Percentiles rank a stretch among this genome's conserved stretches.
These are phyloP conservation scores for Fusarium goolgardi DNA, from an alignment of 2,329 filamentous ascomycete genomes.

Conservation along the genomic window DNA sequence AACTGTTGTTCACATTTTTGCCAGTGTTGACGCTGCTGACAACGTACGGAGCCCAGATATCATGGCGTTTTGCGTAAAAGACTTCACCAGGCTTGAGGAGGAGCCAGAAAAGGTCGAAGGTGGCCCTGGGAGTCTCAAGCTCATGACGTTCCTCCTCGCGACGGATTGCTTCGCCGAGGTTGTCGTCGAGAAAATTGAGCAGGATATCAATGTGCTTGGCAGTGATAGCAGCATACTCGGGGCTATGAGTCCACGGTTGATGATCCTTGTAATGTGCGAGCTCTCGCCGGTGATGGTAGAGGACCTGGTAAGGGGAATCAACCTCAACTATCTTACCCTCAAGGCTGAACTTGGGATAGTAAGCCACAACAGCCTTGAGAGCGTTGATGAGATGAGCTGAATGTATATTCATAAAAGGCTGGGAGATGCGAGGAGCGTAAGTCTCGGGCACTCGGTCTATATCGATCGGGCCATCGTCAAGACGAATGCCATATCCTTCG, in stretches of 20 bases:
- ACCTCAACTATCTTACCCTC: slow-evolving; percentile 54
- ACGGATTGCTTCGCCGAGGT: slow-evolving; percentile 52
- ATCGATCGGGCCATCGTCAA: slow-evolving; percentile 46
- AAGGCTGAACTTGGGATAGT: slow-evolving; percentile 59
- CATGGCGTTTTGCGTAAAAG: slow-evolving; percentile 56
- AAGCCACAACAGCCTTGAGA: slow-evolving; percentile 60
- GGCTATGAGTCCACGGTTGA: slow-evolving; percentile 56
- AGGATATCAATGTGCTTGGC: slow-evolving; percentile 59
- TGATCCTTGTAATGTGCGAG: slow-evolving; percentile 56
- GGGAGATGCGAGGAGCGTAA: slow-evolving; percentile 47
- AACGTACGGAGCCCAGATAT: slow-evolving; percentile 57
- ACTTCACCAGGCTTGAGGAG: slow-evolving; percentile 60
- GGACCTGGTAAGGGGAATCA: slow-evolving; percentile 59
- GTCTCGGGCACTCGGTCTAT: slow-evolving; percentile 40
- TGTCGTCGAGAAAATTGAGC: slow-evolving; percentile 57
- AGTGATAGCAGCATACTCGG: slow-evolving; percentile 56
- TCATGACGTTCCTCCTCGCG: slow-evolving; percentile 57
- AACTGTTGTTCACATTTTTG: slow-evolving; percentile 13
- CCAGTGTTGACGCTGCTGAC: slow-evolving; percentile 51
- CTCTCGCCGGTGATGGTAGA: slow-evolving; percentile 60
- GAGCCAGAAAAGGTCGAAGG: slow-evolving; percentile 60
- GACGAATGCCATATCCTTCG: slow-evolving; percentile 39
- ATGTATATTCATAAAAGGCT: slow-evolving; percentile 57
- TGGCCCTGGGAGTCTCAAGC: slow-evolving; percentile 54
- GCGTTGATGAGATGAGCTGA: slow-evolving; percentile 60